Conservation (phyloP, 2,329 filamentous ascomycete genomes). For the Cladosporium sp. region DNA sequence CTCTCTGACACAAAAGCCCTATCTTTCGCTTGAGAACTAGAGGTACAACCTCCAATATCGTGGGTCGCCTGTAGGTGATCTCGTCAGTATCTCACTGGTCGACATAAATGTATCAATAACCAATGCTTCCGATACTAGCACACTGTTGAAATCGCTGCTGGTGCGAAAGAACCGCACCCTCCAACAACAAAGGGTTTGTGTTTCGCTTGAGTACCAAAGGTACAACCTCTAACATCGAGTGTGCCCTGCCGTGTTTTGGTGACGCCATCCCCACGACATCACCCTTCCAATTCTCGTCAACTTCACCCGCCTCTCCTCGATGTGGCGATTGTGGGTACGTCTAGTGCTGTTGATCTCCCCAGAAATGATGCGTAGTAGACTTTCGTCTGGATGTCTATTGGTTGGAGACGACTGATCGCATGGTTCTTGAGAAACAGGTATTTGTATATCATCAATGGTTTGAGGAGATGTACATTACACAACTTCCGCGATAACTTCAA, state of each 20-base stretch:
- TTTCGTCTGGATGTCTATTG: neutral
- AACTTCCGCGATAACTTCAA: neutral
- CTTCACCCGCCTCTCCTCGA: neutral
- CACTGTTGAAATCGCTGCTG: too few species aligned
- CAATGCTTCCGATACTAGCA: too few species aligned
- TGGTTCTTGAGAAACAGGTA: neutral
- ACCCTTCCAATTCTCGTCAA: neutral
- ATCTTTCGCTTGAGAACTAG: too few species aligned
- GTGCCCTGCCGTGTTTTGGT: neutral
- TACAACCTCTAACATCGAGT: neutral
- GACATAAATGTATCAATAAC: too few species aligned
- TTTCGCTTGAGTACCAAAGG: neutral
- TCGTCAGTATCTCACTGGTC: too few species aligned
- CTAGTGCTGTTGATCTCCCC: conserved; percentile 7
- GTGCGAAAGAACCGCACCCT: neutral
- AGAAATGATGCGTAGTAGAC: conserved; percentile 11
- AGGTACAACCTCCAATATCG: too few species aligned
- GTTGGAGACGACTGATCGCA: neutral
- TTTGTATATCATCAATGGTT: neutral
- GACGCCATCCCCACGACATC: neutral
- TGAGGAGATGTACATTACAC: neutral
- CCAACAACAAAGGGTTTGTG: neutral
- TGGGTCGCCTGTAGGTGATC: too few species aligned
- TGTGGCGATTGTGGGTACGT: neutral
- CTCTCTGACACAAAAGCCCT: too few species aligned